phyloP scores from a whole-genome alignment of 2,329 filamentous ascomycete genomes.

The Emmonsia crescens region DNA sequence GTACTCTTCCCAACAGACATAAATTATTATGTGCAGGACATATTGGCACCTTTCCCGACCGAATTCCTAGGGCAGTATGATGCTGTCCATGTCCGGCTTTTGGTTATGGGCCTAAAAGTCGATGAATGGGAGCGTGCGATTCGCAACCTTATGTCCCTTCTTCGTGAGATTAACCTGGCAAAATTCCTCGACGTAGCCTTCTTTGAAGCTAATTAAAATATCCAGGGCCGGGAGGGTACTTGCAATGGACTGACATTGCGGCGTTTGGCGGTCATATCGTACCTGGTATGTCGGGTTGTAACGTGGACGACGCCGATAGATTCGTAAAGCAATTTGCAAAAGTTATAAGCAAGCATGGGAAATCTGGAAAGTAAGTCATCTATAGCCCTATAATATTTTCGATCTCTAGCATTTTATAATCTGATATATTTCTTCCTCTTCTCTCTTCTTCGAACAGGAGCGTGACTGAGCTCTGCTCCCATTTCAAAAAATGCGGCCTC shows the following conservation, averaged over 20 bases:
- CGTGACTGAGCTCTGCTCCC: not conserved
- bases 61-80: not conserved
- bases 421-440: not conserved
- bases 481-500: slow-evolving; percentile 1
- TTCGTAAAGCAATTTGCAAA: not conserved
- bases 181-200: not conserved
- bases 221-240: not conserved
- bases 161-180: not conserved
- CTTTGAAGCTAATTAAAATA: not conserved
- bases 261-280: not conserved
- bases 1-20: not conserved
- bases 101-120: not conserved
- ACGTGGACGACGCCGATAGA: not conserved
- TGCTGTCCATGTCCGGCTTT: not conserved
- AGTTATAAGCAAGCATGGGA: not conserved
- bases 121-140: not conserved
- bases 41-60: not conserved
- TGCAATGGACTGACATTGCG: slow-evolving; percentile 1
- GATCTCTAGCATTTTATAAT: not conserved
- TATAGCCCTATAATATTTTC: too few relatives aligned
- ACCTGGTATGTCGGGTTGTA: not conserved
- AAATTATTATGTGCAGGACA: slow-evolving; percentile 1
- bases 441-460: not conserved
- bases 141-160: not conserved
- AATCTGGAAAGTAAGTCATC: slow-evolving; percentile 1